A percentile compares a stretch with the other conserved stretches of the same genome.
These are phyloP conservation scores for Trametes coccinea DNA, from an alignment of 768 basidiomycete genomes.

Conservation along the genomic window DNA sequence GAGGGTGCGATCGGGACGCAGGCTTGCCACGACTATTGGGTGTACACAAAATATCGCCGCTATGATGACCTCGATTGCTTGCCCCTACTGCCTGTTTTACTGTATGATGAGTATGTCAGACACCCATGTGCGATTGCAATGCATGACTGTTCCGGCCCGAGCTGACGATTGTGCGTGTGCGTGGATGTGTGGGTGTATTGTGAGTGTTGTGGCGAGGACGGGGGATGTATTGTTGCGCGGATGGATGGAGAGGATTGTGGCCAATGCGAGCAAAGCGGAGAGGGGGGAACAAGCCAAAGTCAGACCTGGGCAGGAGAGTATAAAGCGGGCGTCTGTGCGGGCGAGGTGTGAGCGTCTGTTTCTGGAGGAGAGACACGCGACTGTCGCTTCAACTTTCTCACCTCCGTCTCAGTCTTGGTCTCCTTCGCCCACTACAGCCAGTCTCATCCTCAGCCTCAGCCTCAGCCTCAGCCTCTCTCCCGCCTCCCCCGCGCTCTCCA, in stretches of 20 bases:
- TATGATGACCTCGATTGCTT: constrained; percentile 20
- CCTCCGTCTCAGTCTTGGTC: constrained; percentile 9
- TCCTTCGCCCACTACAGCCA: neutral
- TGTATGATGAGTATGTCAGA: constrained; percentile 32
- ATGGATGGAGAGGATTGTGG: too few species aligned
- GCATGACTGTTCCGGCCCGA: constrained; percentile 22
- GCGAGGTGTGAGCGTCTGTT: neutral
- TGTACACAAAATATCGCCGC: constrained; percentile 25
- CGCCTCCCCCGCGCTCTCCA: constrained; percentile 5
- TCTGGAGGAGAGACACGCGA: too few species aligned
- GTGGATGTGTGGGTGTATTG: neutral
- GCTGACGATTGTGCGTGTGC: neutral
- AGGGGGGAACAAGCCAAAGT: too few species aligned
- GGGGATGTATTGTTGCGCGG: neutral
- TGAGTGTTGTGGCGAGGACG: neutral
- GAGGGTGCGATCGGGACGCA: constrained; percentile 20
- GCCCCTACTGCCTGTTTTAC: constrained; percentile 5
- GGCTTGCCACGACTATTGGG: constrained; percentile 18
- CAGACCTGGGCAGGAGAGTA: too few species aligned
- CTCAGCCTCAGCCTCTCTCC: neutral
- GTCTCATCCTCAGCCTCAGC: constrained; percentile 2
- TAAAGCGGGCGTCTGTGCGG: too few species aligned
- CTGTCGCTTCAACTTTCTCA: neutral
- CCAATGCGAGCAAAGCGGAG: too few species aligned
- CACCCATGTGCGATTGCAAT: constrained; percentile 28